Conservation (phyloP, 2,329 filamentous ascomycete genomes). For the Sclerotinia spermophila region DNA sequence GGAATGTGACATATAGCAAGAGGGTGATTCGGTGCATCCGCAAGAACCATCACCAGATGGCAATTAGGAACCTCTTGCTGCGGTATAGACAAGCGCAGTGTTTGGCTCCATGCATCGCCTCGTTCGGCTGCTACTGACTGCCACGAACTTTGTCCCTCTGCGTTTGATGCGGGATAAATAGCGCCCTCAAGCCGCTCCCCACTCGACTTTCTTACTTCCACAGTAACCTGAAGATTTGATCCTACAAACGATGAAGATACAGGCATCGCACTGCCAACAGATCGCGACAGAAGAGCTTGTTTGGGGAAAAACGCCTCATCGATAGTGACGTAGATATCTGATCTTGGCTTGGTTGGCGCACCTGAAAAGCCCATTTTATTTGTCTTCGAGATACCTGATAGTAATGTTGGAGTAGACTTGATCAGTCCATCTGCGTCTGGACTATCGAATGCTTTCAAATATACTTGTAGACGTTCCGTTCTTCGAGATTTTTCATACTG, state of each 20-base stretch:
- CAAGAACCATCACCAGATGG: constrained; percentile 85
- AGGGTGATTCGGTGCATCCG: constrained; percentile 80
- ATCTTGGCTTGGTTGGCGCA: constrained; percentile 80
- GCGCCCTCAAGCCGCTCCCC: constrained; percentile 84
- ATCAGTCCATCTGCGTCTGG: constrained; percentile 77
- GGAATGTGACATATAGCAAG: constrained; percentile 93
- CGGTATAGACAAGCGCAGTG: constrained; percentile 73
- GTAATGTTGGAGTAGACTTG: constrained; percentile 79
- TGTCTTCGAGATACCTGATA: constrained; percentile 77
- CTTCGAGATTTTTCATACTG: constrained; percentile 69
- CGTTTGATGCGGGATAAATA: constrained; percentile 83
- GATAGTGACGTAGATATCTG: constrained; percentile 91
- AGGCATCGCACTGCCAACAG: constrained; percentile 69
- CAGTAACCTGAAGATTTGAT: constrained; percentile 76
- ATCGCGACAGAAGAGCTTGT: constrained; percentile 67
- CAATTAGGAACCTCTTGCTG: constrained; percentile 76
- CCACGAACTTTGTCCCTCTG: constrained; percentile 76
- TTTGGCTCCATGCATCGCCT: constrained; percentile 83
- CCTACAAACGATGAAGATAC: constrained; percentile 60
- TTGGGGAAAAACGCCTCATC: constrained; percentile 73
- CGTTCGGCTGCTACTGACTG: constrained; percentile 77
- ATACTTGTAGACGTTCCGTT: constrained; percentile 74
- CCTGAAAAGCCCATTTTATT: constrained; percentile 92
- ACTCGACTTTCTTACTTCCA: constrained; percentile 77
- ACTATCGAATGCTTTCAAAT: constrained; percentile 72